These are phyloP conservation scores for Aspergillus pseudoviridinutans DNA, from an alignment of 2,329 filamentous ascomycete species.

Conservation along the genomic window DNA sequence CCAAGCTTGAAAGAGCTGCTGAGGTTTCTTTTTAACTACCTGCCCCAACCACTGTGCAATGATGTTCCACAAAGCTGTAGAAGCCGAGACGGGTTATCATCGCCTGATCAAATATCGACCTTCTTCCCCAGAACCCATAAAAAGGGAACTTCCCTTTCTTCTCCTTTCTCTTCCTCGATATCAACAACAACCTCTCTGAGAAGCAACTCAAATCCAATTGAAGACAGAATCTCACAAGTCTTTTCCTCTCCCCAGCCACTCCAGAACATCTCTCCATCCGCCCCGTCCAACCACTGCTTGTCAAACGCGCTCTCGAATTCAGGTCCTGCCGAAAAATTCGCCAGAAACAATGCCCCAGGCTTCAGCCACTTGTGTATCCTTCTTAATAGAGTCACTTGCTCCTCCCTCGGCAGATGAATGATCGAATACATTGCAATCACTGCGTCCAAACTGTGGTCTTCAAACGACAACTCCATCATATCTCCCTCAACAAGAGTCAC, in stretches of 20 bases:
- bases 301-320: slow-evolving; percentile 15
- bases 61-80: no score
- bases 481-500: slow-evolving; percentile 36
- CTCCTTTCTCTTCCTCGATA: slow-evolving; percentile 11
- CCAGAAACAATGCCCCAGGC: slow-evolving; percentile 49
- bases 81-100: no score
- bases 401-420: slow-evolving; percentile 51
- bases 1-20: no score
- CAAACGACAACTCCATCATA: slow-evolving; percentile 41
- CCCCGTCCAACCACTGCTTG: slow-evolving; percentile 31
- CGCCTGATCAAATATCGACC: not conserved
- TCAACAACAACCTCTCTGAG: slow-evolving; percentile 22
- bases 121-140: slow-evolving; percentile 18
- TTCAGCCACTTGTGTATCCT: slow-evolving; percentile 49
- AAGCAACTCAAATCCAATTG: slow-evolving; percentile 17
- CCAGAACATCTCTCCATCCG: slow-evolving; percentile 36
- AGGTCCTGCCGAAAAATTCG: slow-evolving; percentile 40
- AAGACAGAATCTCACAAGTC: slow-evolving; percentile 24
- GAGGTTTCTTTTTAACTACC: no score
- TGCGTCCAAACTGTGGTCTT: slow-evolving; percentile 41
- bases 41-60: not conserved
- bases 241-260: slow-evolving; percentile 36
- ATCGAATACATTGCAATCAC: slow-evolving; percentile 53
- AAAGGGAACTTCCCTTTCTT: slow-evolving; percentile 10
- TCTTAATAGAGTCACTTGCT: slow-evolving; percentile 47